Evolutionary conservation across 2,329 filamentous ascomycete genomes (phyloP), one percentile per base, ranked within the genome.

Genomic region (Hymenoscyphus infarciens): DNA sequence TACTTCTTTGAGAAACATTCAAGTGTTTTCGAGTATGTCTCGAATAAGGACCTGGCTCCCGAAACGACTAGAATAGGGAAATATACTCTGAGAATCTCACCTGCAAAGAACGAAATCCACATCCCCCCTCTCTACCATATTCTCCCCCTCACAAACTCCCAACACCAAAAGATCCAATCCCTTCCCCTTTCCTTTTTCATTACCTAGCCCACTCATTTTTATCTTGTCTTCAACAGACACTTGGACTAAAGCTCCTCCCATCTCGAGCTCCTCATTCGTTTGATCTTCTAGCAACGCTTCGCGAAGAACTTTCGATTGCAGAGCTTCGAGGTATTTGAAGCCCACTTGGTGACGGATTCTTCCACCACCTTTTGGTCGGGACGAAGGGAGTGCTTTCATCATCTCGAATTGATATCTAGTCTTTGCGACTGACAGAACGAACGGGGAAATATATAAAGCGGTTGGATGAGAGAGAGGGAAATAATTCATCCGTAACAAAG

Each of bases 61-160:
- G n/a, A n/a, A n/a, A n/a, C n/a, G n/a, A n/a, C n/a, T n/a, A n/a
- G n/a, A n/a, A n/a, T n/a, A n/a, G n/a, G n/a, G n/a, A n/a, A n/a
- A n/a, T n/a, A n/a, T n/a, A n/a, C n/a, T n/a, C n/a, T n/a, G n/a
- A n/a, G n/a, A n/a, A n/a, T n/a, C n/a, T n/a, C n/a, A 73, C 25
- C 71, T 71, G 61, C 72, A 73, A 5, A 74, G 63, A 2, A 72
- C 72, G 63, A 73, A 73, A 56, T 74, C 72, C 61, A 74, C 73
- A 49, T 73, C 72, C 49, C 73, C 72, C 60, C 72, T 74, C 33
- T 73, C 72, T 58, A 72, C 68, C 71, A 74, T 74, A 25, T 71
- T 68, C 31, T 71, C 72, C 1, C 72, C 72, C 57, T 68, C 70
- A 6, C 70, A 73, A 11, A 74, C 63, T 5, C 72, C 72, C 10